A percentile compares a stretch with the other conserved stretches of the same genome.
phyloP scores from a whole-genome alignment of 345 rosid species.

The Ceriops tagal region DNA sequence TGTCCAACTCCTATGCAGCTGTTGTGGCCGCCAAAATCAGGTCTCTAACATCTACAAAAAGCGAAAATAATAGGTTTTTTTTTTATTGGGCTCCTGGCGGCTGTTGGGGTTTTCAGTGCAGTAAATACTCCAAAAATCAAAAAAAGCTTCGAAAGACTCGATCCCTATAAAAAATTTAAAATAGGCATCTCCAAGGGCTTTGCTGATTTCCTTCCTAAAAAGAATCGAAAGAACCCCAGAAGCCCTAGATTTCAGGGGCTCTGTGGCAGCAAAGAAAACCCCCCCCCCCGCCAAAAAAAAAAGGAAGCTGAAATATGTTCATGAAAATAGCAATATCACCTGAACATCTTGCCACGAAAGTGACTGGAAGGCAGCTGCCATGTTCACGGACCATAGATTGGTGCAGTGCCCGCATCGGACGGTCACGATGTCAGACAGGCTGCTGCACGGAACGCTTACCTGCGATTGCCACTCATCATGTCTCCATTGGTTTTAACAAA shows the following conservation, averaged over 20 bases:
- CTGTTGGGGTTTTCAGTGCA: slow-evolving; percentile 19
- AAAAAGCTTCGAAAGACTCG: slow-evolving; percentile 36
- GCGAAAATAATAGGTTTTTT: slow-evolving; percentile 27
- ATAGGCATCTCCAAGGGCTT: slow-evolving; percentile 6
- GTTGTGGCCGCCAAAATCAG: slow-evolving; percentile 38
- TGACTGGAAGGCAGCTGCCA: slow-evolving; percentile 93
- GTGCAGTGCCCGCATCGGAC: slow-evolving; percentile 98
- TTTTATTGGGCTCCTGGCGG: slow-evolving; percentile 25
- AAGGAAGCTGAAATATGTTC: background rate
- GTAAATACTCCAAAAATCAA: background rate
- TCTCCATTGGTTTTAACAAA: background rate
- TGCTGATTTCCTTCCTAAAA: slow-evolving; percentile 29
- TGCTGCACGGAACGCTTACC: slow-evolving; percentile 98
- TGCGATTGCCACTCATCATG: slow-evolving; percentile 23
- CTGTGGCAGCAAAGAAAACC: background rate
- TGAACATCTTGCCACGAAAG: slow-evolving; percentile 68
- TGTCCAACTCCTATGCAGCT: slow-evolving; percentile 12
- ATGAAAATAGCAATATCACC: slow-evolving; percentile 29
- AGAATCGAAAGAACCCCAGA: slow-evolving; percentile 18
- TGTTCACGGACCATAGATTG: slow-evolving; percentile 96
- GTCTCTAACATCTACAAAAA: slow-evolving; percentile 15
- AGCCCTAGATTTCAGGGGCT: slow-evolving; percentile 40
- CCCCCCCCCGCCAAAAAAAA: slow-evolving; percentile 17
- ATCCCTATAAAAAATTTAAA: slow-evolving; percentile 15
- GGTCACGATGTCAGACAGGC: slow-evolving; percentile 79